These are phyloP conservation scores for Cyberlindnera suaveolens DNA, from an alignment of 805 yeast genomes.

Conservation along the genomic window DNA sequence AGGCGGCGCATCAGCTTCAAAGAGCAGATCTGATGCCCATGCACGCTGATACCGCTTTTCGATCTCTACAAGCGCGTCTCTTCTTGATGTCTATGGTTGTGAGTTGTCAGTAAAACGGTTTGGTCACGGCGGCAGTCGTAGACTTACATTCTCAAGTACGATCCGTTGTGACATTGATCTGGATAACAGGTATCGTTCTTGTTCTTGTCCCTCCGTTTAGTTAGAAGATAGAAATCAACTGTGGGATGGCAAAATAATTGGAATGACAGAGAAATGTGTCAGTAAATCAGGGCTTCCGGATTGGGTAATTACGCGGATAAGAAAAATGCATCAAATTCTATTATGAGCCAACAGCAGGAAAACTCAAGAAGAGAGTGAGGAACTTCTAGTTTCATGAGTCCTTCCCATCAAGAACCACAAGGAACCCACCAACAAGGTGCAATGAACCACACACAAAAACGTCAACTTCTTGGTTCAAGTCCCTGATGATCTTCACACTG, in stretches of 20 bases:
- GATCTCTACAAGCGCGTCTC: slow-evolving; percentile 84
- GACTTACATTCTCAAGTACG: background rate
- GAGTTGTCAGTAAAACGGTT: background rate
- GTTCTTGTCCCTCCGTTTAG: no score
- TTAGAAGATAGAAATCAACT: no score
- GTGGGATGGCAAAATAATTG: no score
- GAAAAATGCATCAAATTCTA: background rate
- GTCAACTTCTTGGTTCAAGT: slow-evolving; percentile 35
- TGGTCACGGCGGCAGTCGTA: background rate
- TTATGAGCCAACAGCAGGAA: background rate
- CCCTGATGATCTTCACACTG: slow-evolving; percentile 48
- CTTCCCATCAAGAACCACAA: slow-evolving; percentile 66
- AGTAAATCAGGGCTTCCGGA: background rate
- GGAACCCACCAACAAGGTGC: slow-evolving; percentile 89
- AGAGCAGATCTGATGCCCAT: slow-evolving; percentile 82
- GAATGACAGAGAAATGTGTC: background rate
- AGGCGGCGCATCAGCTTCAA: slow-evolving; percentile 81
- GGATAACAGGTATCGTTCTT: background rate
- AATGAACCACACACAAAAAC: slow-evolving; percentile 92
- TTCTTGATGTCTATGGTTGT: slow-evolving; percentile 67
- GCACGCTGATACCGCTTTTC: slow-evolving; percentile 81
- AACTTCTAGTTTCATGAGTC: background rate
- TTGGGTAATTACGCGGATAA: slow-evolving; percentile 1
- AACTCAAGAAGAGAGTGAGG: background rate
- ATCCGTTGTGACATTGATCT: background rate